These are phyloP conservation scores for Chloranthus sessilifolius DNA, from an alignment of 164 flowering plant genomes.

Conservation along the genomic window DNA sequence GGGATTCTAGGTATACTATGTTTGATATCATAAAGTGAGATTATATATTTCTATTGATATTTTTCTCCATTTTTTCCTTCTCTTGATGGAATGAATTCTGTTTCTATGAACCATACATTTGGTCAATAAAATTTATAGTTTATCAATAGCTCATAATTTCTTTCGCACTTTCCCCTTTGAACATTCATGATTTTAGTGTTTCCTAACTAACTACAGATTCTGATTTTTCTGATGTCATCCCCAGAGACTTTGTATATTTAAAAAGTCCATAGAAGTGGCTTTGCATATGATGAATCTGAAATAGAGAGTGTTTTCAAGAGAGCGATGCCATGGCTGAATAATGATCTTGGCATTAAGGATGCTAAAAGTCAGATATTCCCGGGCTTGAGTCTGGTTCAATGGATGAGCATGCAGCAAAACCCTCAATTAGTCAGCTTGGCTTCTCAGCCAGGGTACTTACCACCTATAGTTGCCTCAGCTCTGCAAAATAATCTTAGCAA, in stretches of 20 bases:
- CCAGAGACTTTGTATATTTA: too few species aligned
- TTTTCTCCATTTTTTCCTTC: too few species aligned
- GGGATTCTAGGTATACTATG: constrained; percentile 54
- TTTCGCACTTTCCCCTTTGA: too few species aligned
- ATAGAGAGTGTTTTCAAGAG: constrained; percentile 73
- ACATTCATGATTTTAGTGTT: too few species aligned
- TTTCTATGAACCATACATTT: too few species aligned
- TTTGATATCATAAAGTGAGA: constrained; percentile 1
- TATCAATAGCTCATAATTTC: too few species aligned
- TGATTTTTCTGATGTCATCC: too few species aligned
- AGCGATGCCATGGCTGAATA: constrained; percentile 93
- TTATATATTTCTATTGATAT: too few species aligned
- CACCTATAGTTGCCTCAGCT: constrained; percentile 47
- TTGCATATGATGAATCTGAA: constrained; percentile 77
- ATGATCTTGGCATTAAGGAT: constrained; percentile 77
- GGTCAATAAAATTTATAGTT: too few species aligned
- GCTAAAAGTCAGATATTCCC: constrained; percentile 64
- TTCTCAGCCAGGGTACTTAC: constrained; percentile 57
- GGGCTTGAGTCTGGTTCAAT: constrained; percentile 84
- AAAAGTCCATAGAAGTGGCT: constrained; percentile 13
- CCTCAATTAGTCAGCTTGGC: constrained; percentile 45
- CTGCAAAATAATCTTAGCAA: constrained; percentile 40
- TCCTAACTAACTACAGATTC: too few species aligned
- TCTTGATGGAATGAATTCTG: too few species aligned
- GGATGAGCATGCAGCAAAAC: constrained; percentile 97